Evolutionary conservation across 352 stramenopile genomes (phyloP), one percentile per base, ranked within the genome.

Genomic region (Globisporangium yorkense): DNA sequence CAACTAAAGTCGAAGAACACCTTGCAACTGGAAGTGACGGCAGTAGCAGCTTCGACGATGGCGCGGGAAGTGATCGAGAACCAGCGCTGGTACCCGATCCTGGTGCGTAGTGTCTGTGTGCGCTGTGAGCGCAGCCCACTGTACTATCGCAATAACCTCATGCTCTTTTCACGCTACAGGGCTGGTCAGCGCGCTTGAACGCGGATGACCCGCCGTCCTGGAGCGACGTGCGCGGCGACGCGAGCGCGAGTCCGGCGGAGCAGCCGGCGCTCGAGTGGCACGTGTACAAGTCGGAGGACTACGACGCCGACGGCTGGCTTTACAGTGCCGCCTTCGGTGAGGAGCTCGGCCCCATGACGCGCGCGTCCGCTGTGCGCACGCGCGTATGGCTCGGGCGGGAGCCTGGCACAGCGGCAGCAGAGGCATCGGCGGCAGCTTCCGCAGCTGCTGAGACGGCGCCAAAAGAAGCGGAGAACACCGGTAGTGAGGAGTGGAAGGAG

Each of bases 301-400:
- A 94, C 61, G 84, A 94, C 49, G 77, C 85, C 43, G 84, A 94
- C 61, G 84, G 84, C 16, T 94, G 84, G 84, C 71, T 94, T 21
- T 94, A 94, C 54, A 75, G 81, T 31, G 59, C 71, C 4, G 74
- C 64, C n/a, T 94, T 94, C 62, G 61, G 70, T 9, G 79, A 85
- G 15, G 71, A 84, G 33, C 69, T 87, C 54, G 84, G 82, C 0
- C 69, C 68, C 18, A 90, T 88, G 67, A 84, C 75, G 10, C 68
- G 73, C 7, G 71, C 57, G 27, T 85, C 80, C n/a, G 71, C 80
- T 13, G 80, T 94, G 37, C 84, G 84, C n/a, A 90, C 67, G 48
- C 82, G 84, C 39, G 79, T 94, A 13, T 94, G 84, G 84, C 79
- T 93, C 64, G 84, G 81, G 0, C 61, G 33, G 21, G 71, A 70